Evolutionary conservation across 805 yeast species (phyloP).

Genomic region (Yamadazyma ubonensis): DNA sequence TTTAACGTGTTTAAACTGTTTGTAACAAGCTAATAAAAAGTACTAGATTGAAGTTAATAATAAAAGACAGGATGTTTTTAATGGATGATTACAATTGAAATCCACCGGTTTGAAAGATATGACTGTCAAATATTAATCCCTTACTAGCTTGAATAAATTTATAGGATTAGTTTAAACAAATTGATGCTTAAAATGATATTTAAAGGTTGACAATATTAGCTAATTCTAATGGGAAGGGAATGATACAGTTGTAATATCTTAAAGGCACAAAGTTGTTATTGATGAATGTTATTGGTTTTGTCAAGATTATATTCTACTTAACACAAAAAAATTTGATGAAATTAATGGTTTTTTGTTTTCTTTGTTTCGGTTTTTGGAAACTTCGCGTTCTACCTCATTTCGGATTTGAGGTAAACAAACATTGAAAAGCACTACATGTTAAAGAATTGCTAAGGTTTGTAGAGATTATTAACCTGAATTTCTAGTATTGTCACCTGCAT

Average conservation of each 20-base stretch:
- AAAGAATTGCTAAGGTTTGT: background rate
- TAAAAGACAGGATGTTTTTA: no score
- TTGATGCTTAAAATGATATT: background rate
- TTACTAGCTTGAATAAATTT: no score
- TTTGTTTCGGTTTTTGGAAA: constrained; percentile 15
- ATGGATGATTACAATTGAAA: no score
- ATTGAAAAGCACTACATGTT: constrained; percentile 1
- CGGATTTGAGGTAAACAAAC: constrained; percentile 14
- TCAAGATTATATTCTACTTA: constrained; percentile 5
- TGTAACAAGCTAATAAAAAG: background rate
- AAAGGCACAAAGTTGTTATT: background rate
- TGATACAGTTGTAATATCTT: constrained; percentile 2
- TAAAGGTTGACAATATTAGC: background rate
- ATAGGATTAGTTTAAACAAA: background rate
- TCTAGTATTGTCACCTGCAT: background rate
- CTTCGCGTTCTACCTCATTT: constrained; percentile 12
- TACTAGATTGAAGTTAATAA: background rate
- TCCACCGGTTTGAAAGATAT: no score
- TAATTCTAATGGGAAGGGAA: background rate
- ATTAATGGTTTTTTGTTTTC: constrained; percentile 14
- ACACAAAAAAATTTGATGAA: constrained; percentile 11
- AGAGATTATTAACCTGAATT: background rate
- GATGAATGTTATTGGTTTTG: constrained; percentile 5
- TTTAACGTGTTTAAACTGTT: background rate
- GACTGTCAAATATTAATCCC: no score